Evolutionary conservation across 352 stramenopile species (phyloP), one percentile per base, ranked within the genome.

Genomic region (Stramenopiles sp.): DNA sequence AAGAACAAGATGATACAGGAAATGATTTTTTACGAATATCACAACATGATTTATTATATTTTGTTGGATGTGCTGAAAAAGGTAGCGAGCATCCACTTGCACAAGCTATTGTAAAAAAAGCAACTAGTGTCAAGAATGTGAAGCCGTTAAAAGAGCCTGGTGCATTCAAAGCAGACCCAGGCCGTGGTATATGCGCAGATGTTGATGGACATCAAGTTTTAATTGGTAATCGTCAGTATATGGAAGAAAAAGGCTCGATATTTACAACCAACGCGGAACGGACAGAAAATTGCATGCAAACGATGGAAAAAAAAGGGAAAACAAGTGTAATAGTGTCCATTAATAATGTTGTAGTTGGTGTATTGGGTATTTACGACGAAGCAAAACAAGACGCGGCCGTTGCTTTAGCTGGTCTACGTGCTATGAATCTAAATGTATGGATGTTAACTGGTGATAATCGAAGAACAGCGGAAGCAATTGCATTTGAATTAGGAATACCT

Each of bases 401-500:
- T 63, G 94, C 93, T 30, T 85, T 98, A 1, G 89, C 86, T 79
- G 92, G 93, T 82, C 86, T 98, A 43, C 86, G 91, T 78, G 79
- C 92, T 38, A 94, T 95, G 85, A 90, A 91, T 0, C 84, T 98
- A 31, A 89, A 97, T 32, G 90, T 98, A 20, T 98, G 92, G 90
- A 98, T 99, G 93, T 85, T 99, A 27, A 99, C 96, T n/a, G 96
- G 96, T 29, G 96, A 99, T 84, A 98, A 98, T 84, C 82, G 84
- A 29, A 86, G 90, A 31, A 99, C 95, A 6, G 96, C 96, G 29
- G 83, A 90, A 80, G 91, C 90, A 6, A 93, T 99, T 81, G 95
- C 94, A 0, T 83, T 91, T 32, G 86, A 95, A 69, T 84, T 99
- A 32, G 92, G 94, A 73, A 95, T 99, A 82, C 63, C 90, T 78